A percentile compares a stretch with the other conserved stretches of the same genome.
Evolutionary conservation across 805 yeast genomes (phyloP).

Genomic region (Barnettozyma vustinii): DNA sequence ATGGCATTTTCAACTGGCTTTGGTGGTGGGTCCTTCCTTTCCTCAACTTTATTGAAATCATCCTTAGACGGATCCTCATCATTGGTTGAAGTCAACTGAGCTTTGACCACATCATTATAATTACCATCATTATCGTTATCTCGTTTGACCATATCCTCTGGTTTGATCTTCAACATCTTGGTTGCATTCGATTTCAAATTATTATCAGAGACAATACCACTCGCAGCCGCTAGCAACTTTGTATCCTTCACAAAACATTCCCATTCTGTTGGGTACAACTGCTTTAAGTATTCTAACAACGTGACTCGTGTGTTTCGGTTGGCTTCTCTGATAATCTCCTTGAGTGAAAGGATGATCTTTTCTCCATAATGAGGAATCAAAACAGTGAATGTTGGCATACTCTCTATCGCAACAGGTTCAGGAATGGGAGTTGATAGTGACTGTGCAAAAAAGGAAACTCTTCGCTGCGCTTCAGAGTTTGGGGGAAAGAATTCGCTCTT

Average conservation of each 20-base stretch:
- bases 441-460: slow-evolving; percentile 86
- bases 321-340: slow-evolving; percentile 69
- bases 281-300: slow-evolving; percentile 72
- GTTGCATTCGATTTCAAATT: slow-evolving; percentile 21
- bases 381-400: slow-evolving; percentile 82
- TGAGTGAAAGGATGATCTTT: slow-evolving; percentile 66
- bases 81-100: not conserved
- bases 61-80: not conserved
- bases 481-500: slow-evolving; percentile 54
- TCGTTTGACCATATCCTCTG: not conserved
- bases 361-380: slow-evolving; percentile 86
- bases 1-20: not conserved
- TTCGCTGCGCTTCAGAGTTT: slow-evolving; percentile 71
- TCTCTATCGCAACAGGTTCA: slow-evolving; percentile 55
- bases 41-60: not conserved
- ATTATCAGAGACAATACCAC: slow-evolving; percentile 31
- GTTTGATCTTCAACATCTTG: slow-evolving; percentile 5
- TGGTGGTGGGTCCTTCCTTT: not conserved
- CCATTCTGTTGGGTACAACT: slow-evolving; percentile 75
- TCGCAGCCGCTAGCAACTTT: slow-evolving; percentile 54
- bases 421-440: slow-evolving; percentile 83
- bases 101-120: not conserved
- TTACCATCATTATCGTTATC: not conserved
- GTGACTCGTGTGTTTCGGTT: slow-evolving; percentile 67
- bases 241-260: slow-evolving; percentile 72